Conservation (phyloP, 352 stramenopile genomes). For the Pythium diclinum region DNA sequence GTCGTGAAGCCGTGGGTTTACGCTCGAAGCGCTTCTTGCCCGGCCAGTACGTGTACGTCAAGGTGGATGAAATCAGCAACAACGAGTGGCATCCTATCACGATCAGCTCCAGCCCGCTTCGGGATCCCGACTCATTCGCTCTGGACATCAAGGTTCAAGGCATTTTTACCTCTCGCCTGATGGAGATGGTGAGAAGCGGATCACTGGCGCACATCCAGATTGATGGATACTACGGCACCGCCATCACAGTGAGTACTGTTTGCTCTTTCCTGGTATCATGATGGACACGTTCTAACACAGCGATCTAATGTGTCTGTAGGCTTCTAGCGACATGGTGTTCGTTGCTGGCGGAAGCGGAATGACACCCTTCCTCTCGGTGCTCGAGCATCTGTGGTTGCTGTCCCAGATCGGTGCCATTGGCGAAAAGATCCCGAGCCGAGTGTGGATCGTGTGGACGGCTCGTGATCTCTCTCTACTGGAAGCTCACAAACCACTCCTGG, state of each 20-base stretch:
- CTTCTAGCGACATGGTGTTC: slow-evolving; percentile 57
- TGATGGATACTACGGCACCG: slow-evolving; percentile 71
- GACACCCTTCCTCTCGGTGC: slow-evolving; percentile 63
- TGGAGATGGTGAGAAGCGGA: slow-evolving; percentile 43
- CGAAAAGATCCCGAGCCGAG: slow-evolving; percentile 8
- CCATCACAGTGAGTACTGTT: slow-evolving; percentile 31
- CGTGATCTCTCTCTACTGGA: slow-evolving; percentile 21
- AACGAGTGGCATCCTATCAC: slow-evolving; percentile 75
- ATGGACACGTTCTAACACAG: background rate
- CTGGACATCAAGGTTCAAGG: slow-evolving; percentile 66
- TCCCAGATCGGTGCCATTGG: slow-evolving; percentile 18
- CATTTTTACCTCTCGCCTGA: slow-evolving; percentile 46
- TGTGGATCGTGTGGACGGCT: slow-evolving; percentile 28
- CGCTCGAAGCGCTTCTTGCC: slow-evolving; percentile 36
- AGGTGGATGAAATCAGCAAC: slow-evolving; percentile 45
- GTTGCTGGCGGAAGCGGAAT: slow-evolving; percentile 68
- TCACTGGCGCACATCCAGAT: slow-evolving; percentile 45
- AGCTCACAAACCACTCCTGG: slow-evolving; percentile 20
- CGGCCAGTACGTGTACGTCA: slow-evolving; percentile 74
- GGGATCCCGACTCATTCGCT: slow-evolving; percentile 37
- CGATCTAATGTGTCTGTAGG: slow-evolving; percentile 2
- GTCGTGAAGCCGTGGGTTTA: slow-evolving; percentile 25
- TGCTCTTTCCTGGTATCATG: background rate
- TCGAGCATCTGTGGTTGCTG: slow-evolving; percentile 52
- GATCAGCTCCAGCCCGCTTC: slow-evolving; percentile 61